Percentiles rank a stretch among this genome's conserved stretches.
Conservation (phyloP, 1,284 basidiomycete species). For the Cryptococcus maquisensis region DNA sequence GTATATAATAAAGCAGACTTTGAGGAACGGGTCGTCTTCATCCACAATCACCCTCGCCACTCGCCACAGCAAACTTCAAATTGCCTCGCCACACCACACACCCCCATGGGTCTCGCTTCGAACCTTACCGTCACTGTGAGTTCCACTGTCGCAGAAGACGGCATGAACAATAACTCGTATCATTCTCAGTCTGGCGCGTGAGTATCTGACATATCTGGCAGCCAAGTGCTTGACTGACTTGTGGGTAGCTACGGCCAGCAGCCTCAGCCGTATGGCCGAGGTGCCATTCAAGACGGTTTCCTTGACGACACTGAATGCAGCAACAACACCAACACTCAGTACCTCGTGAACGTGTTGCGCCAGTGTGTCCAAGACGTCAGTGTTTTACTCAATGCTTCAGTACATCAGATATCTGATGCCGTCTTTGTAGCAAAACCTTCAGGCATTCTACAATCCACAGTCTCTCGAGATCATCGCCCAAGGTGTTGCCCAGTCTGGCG, state of each 20-base stretch:
- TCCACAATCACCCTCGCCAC: neutral
- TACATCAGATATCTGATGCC: neutral
- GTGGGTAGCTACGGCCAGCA: constrained; percentile 14
- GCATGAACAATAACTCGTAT: neutral
- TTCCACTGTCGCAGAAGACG: neutral
- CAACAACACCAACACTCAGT: constrained; percentile 28
- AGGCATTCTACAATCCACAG: constrained; percentile 50
- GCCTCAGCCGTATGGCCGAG: constrained; percentile 11
- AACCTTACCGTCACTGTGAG: neutral
- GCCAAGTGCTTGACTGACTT: constrained; percentile 1
- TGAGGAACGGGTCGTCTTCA: neutral
- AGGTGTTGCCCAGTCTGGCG: constrained; percentile 45
- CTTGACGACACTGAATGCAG: constrained; percentile 9
- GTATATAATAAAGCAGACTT: too few species aligned
- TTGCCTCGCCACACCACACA: neutral
- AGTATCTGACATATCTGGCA: neutral
- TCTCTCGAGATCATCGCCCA: constrained; percentile 47
- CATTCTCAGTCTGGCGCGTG: neutral
- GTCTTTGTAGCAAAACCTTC: constrained; percentile 43
- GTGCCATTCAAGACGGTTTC: neutral
- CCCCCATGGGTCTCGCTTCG: neutral
- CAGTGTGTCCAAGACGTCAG: constrained; percentile 48
- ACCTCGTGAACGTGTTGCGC: constrained; percentile 28
- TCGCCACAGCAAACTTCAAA: neutral
- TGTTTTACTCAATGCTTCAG: neutral